A percentile compares a stretch with the other conserved stretches of the same genome.
Evolutionary conservation across 768 basidiomycete genomes (phyloP).

Genomic region (Macrolepiota albuminosa): DNA sequence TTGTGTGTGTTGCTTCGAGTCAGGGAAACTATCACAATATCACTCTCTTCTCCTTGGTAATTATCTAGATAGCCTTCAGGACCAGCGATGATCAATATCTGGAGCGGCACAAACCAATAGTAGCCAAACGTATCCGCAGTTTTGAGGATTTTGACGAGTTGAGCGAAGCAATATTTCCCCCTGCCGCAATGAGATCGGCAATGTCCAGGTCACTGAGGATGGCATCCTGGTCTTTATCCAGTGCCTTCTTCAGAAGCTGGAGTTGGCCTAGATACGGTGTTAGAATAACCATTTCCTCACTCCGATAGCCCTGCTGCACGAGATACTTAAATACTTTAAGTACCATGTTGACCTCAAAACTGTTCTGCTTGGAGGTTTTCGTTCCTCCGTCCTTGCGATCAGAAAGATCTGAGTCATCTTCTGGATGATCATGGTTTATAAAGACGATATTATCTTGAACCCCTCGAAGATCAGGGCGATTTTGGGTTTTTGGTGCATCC

Average conservation of each 20-base stretch:
- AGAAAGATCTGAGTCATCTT: background rate
- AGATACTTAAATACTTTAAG: background rate
- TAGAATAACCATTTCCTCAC: background rate
- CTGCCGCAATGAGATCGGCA: background rate
- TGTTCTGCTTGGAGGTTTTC: background rate
- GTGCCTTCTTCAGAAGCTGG: constrained; percentile 25
- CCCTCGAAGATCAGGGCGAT: background rate
- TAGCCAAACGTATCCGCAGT: constrained; percentile 39
- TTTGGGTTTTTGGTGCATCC: constrained; percentile 33
- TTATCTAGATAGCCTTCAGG: constrained; percentile 46
- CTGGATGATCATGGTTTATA: background rate
- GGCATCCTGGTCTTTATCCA: constrained; percentile 42
- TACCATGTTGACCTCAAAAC: background rate
- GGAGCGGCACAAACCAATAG: background rate
- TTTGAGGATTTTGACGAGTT: constrained; percentile 22
- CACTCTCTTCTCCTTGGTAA: constrained; percentile 73
- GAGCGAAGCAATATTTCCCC: background rate
- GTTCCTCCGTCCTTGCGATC: background rate
- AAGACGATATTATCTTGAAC: background rate
- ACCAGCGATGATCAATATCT: background rate
- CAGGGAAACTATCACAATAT: constrained; percentile 59
- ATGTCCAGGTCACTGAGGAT: constrained; percentile 44
- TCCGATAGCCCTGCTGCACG: background rate
- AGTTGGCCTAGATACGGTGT: constrained; percentile 1
- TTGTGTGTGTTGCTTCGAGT: constrained; percentile 51